Base-by-base conservation (phyloP, 2,329 filamentous ascomycete genomes). In the Stylonectria norvegica region DNA sequence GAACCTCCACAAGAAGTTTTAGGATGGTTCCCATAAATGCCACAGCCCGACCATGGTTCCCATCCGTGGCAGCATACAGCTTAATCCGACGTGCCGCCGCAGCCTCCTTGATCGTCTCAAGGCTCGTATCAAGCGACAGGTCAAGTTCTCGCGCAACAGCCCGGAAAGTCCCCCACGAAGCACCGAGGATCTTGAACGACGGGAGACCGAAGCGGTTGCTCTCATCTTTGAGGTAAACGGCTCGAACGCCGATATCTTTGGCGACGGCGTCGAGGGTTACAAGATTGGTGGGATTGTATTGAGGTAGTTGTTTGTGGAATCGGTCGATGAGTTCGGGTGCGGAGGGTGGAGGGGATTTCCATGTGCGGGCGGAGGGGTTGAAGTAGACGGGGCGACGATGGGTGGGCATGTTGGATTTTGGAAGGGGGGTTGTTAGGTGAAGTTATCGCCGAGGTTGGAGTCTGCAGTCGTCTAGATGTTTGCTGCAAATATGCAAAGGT, bases 111-210 rank as follows among this genome's bases (percentile, higher is more conserved):
- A 83, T 50, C 1, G 70, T 61, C 0, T 69, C 62, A 0, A 83
- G 53, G 3, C 64, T 57, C 0, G 70, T 58, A 1, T 67, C 65
- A 0, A 67, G 47, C 0, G 70, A 60, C 1, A 80, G 60, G 2
- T 57, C 60, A 0, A 81, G 60, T 6, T 64, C 59, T 2, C 64
- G 55, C 0, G 66, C 57, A 5, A 87, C 55, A 11, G 81, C 77
- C 5, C 76, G 73, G 51, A 79, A 83, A 3, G 77, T 72, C 0
- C 78, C 85, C 85, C 85, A 91, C 1, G 83, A 86, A 1, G 86
- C 86, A 15, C 86, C 87, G 0, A 90, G 73, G 31, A 90, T 86
- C 62, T 93, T 93, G 3, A 90, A 91, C 0, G 85, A 76, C 0
- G 84, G 83, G 2, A 90, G 69, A 0, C 81, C 81, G 25, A 88